Percentiles rank a stretch among this genome's conserved stretches.
phyloP scores from a whole-genome alignment of 2,329 filamentous ascomycete genomes.

The Diaporthe destruens region DNA sequence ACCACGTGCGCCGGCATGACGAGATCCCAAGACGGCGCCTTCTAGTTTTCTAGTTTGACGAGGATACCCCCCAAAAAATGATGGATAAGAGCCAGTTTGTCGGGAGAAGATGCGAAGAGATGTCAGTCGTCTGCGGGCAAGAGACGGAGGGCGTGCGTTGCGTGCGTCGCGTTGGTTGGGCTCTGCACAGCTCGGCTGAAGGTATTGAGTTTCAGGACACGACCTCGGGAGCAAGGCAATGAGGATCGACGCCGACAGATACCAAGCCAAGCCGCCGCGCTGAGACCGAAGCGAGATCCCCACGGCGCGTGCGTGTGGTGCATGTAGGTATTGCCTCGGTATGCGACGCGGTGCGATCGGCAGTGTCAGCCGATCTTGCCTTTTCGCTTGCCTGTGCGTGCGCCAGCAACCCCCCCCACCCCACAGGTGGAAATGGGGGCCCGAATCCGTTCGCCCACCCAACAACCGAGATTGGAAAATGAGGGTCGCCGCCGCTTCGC shows the following conservation, averaged over 20 bases:
- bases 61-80: too few relatives aligned
- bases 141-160: neutral
- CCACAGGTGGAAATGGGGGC: constrained; percentile 7
- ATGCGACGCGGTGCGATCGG: constrained; percentile 8
- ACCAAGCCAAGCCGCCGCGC: neutral
- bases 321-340: neutral
- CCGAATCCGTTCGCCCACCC: neutral
- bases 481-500: neutral
- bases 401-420: neutral
- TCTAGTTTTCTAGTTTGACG: too few relatives aligned
- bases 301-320: too few relatives aligned
- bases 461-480: constrained; percentile 18
- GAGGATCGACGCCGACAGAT: neutral
- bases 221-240: too few relatives aligned
- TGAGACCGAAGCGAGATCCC: neutral
- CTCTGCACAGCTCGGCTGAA: neutral
- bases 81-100: neutral
- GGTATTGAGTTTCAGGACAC: neutral
- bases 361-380: neutral
- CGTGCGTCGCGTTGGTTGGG: neutral
- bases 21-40: too few relatives aligned
- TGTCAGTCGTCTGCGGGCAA: too few relatives aligned
- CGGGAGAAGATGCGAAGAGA: neutral
- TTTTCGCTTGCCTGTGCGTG: too few relatives aligned
- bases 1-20: neutral